A percentile compares a stretch with the other conserved stretches of the same genome.
phyloP scores from a whole-genome alignment of 2,329 filamentous ascomycete species.

The Falciphora oryzae region DNA sequence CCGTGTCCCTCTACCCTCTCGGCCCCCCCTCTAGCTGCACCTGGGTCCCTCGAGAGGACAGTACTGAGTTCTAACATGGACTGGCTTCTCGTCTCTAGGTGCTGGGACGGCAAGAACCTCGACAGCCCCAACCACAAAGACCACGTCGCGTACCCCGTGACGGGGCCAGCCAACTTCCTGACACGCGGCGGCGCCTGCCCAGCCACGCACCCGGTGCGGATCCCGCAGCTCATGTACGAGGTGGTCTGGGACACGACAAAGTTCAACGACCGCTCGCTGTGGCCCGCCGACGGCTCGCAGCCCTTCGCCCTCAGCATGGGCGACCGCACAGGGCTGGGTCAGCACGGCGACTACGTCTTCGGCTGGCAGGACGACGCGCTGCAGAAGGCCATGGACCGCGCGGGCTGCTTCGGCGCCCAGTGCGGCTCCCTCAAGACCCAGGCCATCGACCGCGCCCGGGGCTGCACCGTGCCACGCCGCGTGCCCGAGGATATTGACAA shows the following conservation, averaged over 20 bases:
- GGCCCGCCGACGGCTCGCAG: constrained; percentile 32
- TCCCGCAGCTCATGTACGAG: constrained; percentile 43
- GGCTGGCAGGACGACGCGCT: constrained; percentile 32
- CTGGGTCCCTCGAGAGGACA: too few relatives aligned
- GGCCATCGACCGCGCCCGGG: constrained; percentile 24
- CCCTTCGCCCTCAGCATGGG: constrained; percentile 31
- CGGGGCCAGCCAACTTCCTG: constrained; percentile 35
- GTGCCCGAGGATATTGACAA: constrained; percentile 29
- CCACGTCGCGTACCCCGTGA: constrained; percentile 35
- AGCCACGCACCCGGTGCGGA: constrained; percentile 31
- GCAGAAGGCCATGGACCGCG: constrained; percentile 32
- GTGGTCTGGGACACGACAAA: constrained; percentile 38
- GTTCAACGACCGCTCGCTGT: constrained; percentile 31
- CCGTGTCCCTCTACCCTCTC: constrained; percentile 24
- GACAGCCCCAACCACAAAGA: constrained; percentile 41
- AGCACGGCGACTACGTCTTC: constrained; percentile 37
- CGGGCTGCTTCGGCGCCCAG: constrained; percentile 35
- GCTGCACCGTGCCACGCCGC: constrained; percentile 25
- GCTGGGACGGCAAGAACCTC: constrained; percentile 44
- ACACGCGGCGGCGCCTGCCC: constrained; percentile 33
- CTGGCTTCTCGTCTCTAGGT: constrained; percentile 27
- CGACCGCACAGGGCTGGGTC: constrained; percentile 34
- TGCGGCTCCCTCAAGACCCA: constrained; percentile 29
- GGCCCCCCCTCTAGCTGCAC: too few relatives aligned
- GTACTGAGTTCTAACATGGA: constrained; percentile 34